Base-by-base conservation (phyloP, 306 rosid genomes). In the Argentina anserina region DNA sequence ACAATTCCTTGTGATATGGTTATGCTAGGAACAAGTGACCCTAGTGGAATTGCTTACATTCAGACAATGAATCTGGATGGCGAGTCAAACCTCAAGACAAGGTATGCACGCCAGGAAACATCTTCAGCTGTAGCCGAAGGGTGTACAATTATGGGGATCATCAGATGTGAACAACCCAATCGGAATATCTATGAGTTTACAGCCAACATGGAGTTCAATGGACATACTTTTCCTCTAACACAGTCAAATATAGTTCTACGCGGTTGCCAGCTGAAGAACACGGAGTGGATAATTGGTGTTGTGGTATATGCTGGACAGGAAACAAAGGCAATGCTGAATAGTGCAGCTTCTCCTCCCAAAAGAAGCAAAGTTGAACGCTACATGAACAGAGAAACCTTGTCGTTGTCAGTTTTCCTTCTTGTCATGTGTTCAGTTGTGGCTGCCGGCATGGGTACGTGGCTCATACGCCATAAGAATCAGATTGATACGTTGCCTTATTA, bases 1-100 rank as follows among this genome's bases (percentile, higher is more conserved):
- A 83, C 90, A 1, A 91, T 95, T 71, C 99, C 99, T 2, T 92
- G 95, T 65, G 99, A 95, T 36, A 86, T 95, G 93, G 97, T 95
- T n/a, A 78, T 95, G 86, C 74, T 95, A 78, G 97, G 96, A 74
- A 87, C 97, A n/a, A 95, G 99, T 77, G 99, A 95, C 77, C 92
- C 86, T 13, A 95, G 96, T 73, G 99, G 99, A 67, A 88, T 95
- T 74, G 97, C 97, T 67, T 95, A 91, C 72, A 89, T 95, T 73
- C 99, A 91, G 82, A 95, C 99, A 2, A 91, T 91, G 96, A 95
- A 95, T 87, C 87, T 95, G 86, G 99, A 95, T 80, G 99, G 99
- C 36, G 99, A 95, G 72, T 91, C 99, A 3, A 95, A 95, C 86
- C 85, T 95, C 86, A 95, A 95, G 83, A 95, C 99, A 7, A 90